These are phyloP conservation scores for Brettanomyces nanus DNA, from an alignment of 805 yeast genomes.

Conservation along the genomic window DNA sequence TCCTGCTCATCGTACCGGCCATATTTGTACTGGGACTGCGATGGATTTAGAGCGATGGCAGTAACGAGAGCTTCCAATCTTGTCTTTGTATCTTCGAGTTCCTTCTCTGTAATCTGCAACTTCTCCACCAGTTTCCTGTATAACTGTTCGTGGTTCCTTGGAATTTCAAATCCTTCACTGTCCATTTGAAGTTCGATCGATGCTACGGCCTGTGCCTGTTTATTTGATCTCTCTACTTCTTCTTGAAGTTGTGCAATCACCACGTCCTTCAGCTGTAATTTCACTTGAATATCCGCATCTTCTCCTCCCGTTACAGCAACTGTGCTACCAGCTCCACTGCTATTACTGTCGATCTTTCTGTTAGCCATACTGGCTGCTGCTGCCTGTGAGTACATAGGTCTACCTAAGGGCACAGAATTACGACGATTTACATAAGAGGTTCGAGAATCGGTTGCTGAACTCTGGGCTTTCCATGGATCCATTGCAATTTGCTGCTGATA, in stretches of 20 bases:
- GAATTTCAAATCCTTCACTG: slow-evolving; percentile 20
- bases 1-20: slow-evolving; percentile 72
- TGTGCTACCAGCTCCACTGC: too few relatives aligned
- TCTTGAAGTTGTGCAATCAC: slow-evolving; percentile 38
- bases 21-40: slow-evolving; percentile 34
- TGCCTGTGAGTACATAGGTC: too few relatives aligned
- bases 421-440: too few relatives aligned
- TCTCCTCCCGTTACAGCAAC: too few relatives aligned
- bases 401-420: too few relatives aligned
- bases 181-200: slow-evolving; percentile 7
- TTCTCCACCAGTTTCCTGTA: slow-evolving; percentile 23
- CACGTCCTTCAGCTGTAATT: slow-evolving; percentile 47
- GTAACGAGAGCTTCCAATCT: slow-evolving; percentile 57
- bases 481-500: too few relatives aligned
- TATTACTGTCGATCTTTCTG: too few relatives aligned
- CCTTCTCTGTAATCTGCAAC: slow-evolving; percentile 27
- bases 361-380: too few relatives aligned
- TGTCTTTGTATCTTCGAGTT: slow-evolving; percentile 52
- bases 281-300: slow-evolving; percentile 39
- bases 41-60: slow-evolving; percentile 45
- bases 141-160: slow-evolving; percentile 26
- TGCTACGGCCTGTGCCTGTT: slow-evolving; percentile 36
- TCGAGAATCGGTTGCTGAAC: too few relatives aligned
- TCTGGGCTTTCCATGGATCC: too few relatives aligned
- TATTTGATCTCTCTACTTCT: slow-evolving; percentile 33